A percentile compares a stretch with the other conserved stretches of the same genome.
These are phyloP conservation scores for Diversispora epigaea DNA, from an alignment of 192 early-diverging fungal species.

Conservation along the genomic window DNA sequence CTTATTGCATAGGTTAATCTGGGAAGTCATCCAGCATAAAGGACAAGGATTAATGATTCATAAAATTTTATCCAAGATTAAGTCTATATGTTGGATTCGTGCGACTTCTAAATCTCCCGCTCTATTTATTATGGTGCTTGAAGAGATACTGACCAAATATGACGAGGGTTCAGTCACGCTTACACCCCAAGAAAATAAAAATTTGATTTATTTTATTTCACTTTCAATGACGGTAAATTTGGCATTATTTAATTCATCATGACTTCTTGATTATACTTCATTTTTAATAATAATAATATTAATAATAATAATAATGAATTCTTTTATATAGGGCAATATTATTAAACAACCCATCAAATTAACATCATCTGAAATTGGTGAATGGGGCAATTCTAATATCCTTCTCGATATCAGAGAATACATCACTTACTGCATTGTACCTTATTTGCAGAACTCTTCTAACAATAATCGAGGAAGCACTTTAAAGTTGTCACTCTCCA, in stretches of 20 bases:
- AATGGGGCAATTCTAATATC: not conserved
- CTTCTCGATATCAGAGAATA: slow-evolving; percentile 12
- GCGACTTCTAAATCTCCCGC: slow-evolving; percentile 3
- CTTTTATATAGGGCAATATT: not conserved
- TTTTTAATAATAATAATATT: not conserved
- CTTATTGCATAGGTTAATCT: not conserved
- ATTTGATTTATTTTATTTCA: slow-evolving; percentile 1
- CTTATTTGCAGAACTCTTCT: slow-evolving; percentile 5
- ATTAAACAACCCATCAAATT: not conserved
- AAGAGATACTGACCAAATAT: not conserved
- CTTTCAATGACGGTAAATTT: slow-evolving; percentile 5
- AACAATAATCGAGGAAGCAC: not conserved
- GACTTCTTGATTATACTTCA: not conserved
- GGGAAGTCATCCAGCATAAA: slow-evolving; percentile 12
- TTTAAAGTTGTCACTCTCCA: slow-evolving; percentile 1
- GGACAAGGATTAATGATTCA: slow-evolving; percentile 5
- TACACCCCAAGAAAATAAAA: slow-evolving; percentile 1
- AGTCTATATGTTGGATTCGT: slow-evolving; percentile 2
- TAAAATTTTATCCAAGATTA: not conserved
- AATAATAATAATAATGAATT: too few species aligned
- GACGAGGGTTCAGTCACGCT: not conserved
- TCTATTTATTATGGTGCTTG: not conserved
- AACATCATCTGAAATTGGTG: not conserved
- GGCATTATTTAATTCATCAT: not conserved
- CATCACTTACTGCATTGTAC: not conserved